Evolutionary conservation across 225 moss, liverwort and hornwort genomes (phyloP).

Genomic region (Ulota crispa): DNA sequence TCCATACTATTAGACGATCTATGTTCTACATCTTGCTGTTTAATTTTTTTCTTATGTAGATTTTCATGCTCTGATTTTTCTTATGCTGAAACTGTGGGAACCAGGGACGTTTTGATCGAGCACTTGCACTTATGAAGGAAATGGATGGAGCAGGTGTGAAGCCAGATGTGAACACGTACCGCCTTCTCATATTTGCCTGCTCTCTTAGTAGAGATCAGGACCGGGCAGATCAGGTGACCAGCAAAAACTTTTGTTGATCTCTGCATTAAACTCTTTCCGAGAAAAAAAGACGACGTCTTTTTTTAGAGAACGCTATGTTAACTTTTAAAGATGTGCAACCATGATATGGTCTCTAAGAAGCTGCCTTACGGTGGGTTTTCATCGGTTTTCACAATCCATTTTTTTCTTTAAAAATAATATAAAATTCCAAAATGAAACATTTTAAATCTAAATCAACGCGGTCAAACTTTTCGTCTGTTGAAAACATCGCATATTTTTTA

Average conservation of each 20-base stretch:
- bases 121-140: conserved; percentile 59
- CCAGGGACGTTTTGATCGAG: conserved; percentile 68
- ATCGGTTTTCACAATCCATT: not conserved
- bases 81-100: conserved; percentile 19
- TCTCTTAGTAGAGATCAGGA: conserved; percentile 51
- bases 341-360: not conserved
- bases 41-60: not conserved
- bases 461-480: not conserved
- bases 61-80: conserved; percentile 10
- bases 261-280: conserved; percentile 4
- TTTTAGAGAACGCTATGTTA: not conserved
- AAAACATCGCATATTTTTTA: not conserved
- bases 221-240: conserved; percentile 62
- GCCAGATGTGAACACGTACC: conserved; percentile 64
- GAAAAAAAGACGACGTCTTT: not conserved
- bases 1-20: not conserved
- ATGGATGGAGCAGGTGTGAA: conserved; percentile 64
- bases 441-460: not conserved
- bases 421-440: not conserved
- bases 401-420: not conserved
- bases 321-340: not conserved
- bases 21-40: not conserved
- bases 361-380: not conserved
- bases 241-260: conserved; percentile 3
- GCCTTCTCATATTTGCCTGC: conserved; percentile 67